A percentile compares a stretch with the other conserved stretches of the same genome.
These are phyloP conservation scores for Fonsecaea pugnacius DNA, from an alignment of 2,329 filamentous ascomycete species.

Conservation along the genomic window DNA sequence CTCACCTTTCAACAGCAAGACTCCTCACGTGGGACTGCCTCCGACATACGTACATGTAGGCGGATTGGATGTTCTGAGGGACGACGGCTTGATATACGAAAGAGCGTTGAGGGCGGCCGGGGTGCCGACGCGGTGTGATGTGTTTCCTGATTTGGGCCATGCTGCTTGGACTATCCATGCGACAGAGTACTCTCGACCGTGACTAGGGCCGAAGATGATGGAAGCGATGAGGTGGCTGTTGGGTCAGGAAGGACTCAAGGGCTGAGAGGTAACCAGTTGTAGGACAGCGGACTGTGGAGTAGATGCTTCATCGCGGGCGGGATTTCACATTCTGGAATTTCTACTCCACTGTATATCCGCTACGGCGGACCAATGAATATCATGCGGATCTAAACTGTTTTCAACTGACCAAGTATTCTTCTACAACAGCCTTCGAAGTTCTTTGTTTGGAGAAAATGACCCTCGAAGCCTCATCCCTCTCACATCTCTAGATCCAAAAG, in stretches of 20 bases:
- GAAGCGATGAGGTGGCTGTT: conserved; percentile 17
- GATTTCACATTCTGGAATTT: not conserved
- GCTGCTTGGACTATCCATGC: conserved; percentile 17
- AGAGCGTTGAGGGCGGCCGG: conserved; percentile 7
- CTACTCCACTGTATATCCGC: not conserved
- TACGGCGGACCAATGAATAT: no score
- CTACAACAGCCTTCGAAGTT: no score
- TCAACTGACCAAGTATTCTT: no score
- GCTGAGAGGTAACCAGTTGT: not conserved
- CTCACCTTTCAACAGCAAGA: conserved; percentile 12
- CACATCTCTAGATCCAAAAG: no score
- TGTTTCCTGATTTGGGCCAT: conserved; percentile 4
- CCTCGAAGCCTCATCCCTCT: no score
- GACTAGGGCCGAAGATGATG: conserved; percentile 14
- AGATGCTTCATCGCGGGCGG: no score
- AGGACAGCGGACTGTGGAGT: not conserved
- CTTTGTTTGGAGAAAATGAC: no score
- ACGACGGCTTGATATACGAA: conserved; percentile 21
- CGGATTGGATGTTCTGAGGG: conserved; percentile 16
- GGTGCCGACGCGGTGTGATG: conserved; percentile 10
- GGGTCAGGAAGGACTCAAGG: not conserved
- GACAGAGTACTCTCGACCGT: conserved; percentile 7
- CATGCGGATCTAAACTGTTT: no score
- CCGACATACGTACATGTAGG: conserved; percentile 19
- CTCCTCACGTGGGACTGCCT: conserved; percentile 47